These are phyloP conservation scores for Fusarium nelsonii DNA, from an alignment of 2,329 filamentous ascomycete genomes.

Conservation along the genomic window DNA sequence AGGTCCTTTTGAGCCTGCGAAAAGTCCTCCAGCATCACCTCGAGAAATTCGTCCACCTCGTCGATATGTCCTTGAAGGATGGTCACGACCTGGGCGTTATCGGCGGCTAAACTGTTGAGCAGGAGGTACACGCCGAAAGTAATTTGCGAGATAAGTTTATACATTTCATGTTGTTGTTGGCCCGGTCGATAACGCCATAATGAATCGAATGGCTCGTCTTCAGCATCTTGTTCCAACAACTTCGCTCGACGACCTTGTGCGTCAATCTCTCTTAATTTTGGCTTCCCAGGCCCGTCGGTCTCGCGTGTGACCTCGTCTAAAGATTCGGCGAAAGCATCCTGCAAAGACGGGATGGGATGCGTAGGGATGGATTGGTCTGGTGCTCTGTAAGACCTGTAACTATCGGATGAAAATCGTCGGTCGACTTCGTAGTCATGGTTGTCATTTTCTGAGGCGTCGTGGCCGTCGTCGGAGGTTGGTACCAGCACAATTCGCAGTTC, in stretches of 20 bases:
- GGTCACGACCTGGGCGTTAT: conserved; percentile 85
- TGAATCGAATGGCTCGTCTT: conserved; percentile 77
- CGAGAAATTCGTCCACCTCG: conserved; percentile 91
- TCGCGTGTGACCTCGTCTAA: conserved; percentile 76
- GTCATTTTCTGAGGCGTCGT: conserved; percentile 18
- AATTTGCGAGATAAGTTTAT: conserved; percentile 92
- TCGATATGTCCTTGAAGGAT: conserved; percentile 94
- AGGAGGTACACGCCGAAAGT: conserved; percentile 93
- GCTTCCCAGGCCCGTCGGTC: conserved; percentile 57
- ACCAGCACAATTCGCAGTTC: conserved; percentile 51
- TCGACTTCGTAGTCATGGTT: conserved; percentile 30
- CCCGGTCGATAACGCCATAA: conserved; percentile 81
- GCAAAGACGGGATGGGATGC: conserved; percentile 82
- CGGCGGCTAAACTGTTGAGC: conserved; percentile 87
- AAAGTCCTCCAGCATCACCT: conserved; percentile 87
- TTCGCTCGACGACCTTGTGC: conserved; percentile 73
- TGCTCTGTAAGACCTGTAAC: conserved; percentile 41
- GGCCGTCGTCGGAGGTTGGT: conserved; percentile 42
- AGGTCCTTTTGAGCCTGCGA: conserved; percentile 83
- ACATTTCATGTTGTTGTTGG: conserved; percentile 86
- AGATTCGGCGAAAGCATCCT: conserved; percentile 85
- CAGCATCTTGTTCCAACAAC: conserved; percentile 75
- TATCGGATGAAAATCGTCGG: conserved; percentile 39
- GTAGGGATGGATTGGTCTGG: conserved; percentile 49
- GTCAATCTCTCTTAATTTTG: conserved; percentile 66